Conservation (phyloP, 352 stramenopile genomes). For the Phytophthora kernoviae region DNA sequence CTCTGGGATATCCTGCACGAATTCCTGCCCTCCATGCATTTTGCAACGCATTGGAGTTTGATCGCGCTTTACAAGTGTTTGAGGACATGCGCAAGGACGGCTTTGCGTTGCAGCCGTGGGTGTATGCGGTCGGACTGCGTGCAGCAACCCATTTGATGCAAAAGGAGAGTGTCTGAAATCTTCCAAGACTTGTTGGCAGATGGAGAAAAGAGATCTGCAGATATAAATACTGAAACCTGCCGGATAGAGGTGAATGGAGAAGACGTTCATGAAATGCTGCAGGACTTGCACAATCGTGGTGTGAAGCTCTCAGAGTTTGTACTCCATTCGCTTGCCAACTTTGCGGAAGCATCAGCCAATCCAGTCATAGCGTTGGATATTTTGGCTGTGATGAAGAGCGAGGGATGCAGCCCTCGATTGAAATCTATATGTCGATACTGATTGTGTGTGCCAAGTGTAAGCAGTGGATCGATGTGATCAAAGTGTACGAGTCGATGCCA, state of each 20-base stretch:
- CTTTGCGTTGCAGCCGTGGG: conserved; percentile 61
- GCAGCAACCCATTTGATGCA: conserved; percentile 60
- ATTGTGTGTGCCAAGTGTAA: conserved; percentile 57
- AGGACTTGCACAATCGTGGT: conserved; percentile 42
- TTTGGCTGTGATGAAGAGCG: conserved; percentile 39
- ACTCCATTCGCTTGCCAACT: conserved; percentile 65
- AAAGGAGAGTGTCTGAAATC: conserved; percentile 72
- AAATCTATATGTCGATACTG: conserved; percentile 63
- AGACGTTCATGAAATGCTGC: conserved; percentile 46
- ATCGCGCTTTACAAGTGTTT: conserved; percentile 61
- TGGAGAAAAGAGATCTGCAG: conserved; percentile 43
- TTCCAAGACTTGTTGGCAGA: conserved; percentile 69
- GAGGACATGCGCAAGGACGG: conserved; percentile 72
- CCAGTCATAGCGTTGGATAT: conserved; percentile 57
- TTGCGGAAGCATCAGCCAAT: conserved; percentile 48
- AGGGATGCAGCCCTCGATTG: conserved; percentile 44
- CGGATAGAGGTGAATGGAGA: conserved; percentile 51
- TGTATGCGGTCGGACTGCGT: conserved; percentile 73
- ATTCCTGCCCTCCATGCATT: conserved; percentile 2
- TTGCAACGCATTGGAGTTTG: conserved; percentile 59
- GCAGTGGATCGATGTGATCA: conserved; percentile 51
- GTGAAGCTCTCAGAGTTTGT: conserved; percentile 61
- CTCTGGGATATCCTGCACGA: background rate
- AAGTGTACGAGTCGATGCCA: conserved; percentile 56
- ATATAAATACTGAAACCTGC: conserved; percentile 71